phyloP scores from a whole-genome alignment of 768 basidiomycete genomes.

The Trametes sanguinea region DNA sequence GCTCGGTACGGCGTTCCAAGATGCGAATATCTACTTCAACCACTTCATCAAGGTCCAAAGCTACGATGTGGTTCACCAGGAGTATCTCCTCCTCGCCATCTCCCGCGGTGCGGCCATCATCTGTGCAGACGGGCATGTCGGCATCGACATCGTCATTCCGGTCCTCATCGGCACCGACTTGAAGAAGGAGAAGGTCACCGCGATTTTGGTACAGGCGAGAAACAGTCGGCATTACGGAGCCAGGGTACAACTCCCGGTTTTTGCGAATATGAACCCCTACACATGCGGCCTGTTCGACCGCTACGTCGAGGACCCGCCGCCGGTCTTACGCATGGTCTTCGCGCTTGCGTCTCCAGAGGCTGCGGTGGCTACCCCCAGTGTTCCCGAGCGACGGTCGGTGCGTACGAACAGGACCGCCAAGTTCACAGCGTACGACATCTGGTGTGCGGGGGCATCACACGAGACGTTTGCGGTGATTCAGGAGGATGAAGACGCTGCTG shows the following conservation, averaged over 20 bases:
- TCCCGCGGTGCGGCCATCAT: slow-evolving; percentile 33
- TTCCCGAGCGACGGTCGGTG: slow-evolving; percentile 23
- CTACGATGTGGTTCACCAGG: slow-evolving; percentile 20
- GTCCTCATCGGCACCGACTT: slow-evolving; percentile 22
- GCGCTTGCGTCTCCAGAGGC: no score
- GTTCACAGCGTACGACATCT: slow-evolving; percentile 23
- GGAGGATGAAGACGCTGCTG: neutral
- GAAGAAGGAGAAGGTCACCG: slow-evolving; percentile 23
- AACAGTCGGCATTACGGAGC: slow-evolving; percentile 24
- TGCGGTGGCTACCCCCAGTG: slow-evolving; percentile 7
- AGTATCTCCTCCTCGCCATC: slow-evolving; percentile 27
- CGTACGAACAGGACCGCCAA: neutral
- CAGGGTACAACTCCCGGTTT: slow-evolving; percentile 19
- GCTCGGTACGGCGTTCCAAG: slow-evolving; percentile 24
- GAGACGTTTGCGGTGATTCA: slow-evolving; percentile 5
- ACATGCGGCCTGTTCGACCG: slow-evolving; percentile 21
- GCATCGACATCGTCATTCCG: slow-evolving; percentile 33
- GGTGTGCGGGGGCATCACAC: slow-evolving; percentile 16
- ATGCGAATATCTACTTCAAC: slow-evolving; percentile 33
- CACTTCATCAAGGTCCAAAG: slow-evolving; percentile 35
- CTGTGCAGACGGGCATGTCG: slow-evolving; percentile 28
- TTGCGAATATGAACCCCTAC: slow-evolving; percentile 27
- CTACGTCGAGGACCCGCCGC: slow-evolving; percentile 21
- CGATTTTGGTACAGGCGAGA: slow-evolving; percentile 32
- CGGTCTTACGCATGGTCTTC: slow-evolving; percentile 23